These are phyloP conservation scores for Mucor plumbeus DNA, from an alignment of 371 early-diverging fungal genomes.

Conservation along the genomic window DNA sequence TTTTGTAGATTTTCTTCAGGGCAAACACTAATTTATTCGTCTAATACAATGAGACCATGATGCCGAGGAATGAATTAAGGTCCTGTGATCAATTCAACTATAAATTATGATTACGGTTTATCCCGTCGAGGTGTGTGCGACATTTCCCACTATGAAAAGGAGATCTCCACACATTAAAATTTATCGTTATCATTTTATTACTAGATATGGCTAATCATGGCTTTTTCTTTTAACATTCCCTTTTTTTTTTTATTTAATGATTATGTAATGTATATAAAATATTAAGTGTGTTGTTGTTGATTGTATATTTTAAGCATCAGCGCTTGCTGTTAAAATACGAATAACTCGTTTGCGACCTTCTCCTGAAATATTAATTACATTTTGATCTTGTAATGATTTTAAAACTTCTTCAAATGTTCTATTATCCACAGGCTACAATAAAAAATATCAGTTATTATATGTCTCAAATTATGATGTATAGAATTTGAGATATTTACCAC, in stretches of 20 bases:
- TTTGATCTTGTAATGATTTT: conserved; percentile 41
- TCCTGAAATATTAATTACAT: conserved; percentile 38
- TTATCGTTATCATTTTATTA: conserved; percentile 3
- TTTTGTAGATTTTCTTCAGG: conserved; percentile 1
- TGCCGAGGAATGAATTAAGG: conserved; percentile 1
- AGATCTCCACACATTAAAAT: background rate
- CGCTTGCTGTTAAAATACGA: conserved; percentile 24
- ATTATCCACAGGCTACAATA: conserved; percentile 42
- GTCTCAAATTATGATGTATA: background rate
- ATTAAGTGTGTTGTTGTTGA: too few species aligned
- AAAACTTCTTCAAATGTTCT: conserved; percentile 48
- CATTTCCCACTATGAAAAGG: background rate
- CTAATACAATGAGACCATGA: background rate
- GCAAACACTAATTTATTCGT: background rate
- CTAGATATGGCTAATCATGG: background rate
- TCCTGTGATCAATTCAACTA: conserved; percentile 2
- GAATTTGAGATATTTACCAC: conserved; percentile 44
- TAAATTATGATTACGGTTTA: conserved; percentile 1
- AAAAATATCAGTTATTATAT: background rate
- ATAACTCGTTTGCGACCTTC: conserved; percentile 48
- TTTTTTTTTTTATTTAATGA: background rate
- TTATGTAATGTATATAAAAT: conserved; percentile 4
- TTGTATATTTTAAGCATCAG: conserved; percentile 6
- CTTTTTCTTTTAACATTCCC: background rate
- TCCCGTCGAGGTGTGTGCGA: background rate